phyloP scores from a whole-genome alignment of 257 asterid genomes.

The Rubia yunnanensis region DNA sequence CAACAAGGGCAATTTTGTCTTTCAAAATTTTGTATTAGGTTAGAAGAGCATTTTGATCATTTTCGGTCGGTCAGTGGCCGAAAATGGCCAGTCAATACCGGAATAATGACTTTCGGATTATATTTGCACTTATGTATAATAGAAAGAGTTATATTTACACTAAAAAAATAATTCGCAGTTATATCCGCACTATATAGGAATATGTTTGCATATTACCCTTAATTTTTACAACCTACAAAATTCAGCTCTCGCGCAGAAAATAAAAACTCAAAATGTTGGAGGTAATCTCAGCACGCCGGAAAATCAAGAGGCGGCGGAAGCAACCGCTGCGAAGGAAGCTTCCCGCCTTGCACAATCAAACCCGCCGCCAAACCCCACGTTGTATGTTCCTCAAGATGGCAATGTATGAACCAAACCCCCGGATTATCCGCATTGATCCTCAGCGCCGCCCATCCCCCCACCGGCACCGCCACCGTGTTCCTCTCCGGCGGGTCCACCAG shows the following conservation, averaged over 20 bases:
- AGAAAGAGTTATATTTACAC: too few species aligned
- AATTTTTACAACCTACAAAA: background rate
- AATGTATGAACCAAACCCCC: slow-evolving; percentile 80
- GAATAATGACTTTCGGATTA: too few species aligned
- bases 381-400: slow-evolving; percentile 76
- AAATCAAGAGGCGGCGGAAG: slow-evolving; percentile 70
- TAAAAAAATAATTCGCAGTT: too few species aligned
- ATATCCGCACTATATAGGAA: too few species aligned
- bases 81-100: too few species aligned
- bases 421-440: slow-evolving; percentile 61
- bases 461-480: slow-evolving; percentile 81
- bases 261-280: background rate
- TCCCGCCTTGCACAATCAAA: slow-evolving; percentile 47
- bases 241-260: background rate
- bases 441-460: slow-evolving; percentile 84
- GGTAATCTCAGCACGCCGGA: slow-evolving; percentile 41
- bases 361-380: slow-evolving; percentile 82
- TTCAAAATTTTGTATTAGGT: too few species aligned
- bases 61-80: too few species aligned
- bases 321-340: slow-evolving; percentile 33
- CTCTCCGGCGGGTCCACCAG: slow-evolving; percentile 74
- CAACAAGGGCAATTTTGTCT: too few species aligned
- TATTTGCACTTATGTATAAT: too few species aligned
- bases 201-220: too few species aligned
- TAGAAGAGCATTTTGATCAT: too few species aligned